phyloP scores from a whole-genome alignment of 306 rosid genomes.

The Datisca glomerata region DNA sequence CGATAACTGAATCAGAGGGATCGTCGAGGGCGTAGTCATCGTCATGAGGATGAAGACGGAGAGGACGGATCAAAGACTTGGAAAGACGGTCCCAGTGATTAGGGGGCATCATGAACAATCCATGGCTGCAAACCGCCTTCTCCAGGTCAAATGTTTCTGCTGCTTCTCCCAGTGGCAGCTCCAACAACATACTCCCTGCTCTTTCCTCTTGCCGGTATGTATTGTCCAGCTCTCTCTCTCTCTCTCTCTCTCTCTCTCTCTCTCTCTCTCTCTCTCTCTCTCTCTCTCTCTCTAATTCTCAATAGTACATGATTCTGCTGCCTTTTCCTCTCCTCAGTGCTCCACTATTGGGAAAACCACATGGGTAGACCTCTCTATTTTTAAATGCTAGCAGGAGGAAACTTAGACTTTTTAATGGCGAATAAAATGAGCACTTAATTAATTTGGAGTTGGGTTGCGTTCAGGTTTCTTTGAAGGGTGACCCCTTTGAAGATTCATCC shows the following conservation, averaged over 20 bases:
- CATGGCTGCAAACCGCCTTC: conserved; percentile 38
- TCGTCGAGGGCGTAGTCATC: no score
- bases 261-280: conserved; percentile 2
- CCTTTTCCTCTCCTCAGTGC: no score
- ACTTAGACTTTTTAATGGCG: no score
- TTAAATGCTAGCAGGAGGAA: no score
- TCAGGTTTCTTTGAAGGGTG: no score
- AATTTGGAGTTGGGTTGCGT: no score
- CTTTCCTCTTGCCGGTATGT: not conserved
- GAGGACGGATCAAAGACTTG: conserved; percentile 33
- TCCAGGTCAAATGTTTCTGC: conserved; percentile 18
- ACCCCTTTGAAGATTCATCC: no score
- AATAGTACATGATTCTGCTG: no score
- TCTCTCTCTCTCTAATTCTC: not conserved
- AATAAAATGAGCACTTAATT: no score
- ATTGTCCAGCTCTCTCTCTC: not conserved
- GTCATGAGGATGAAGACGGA: conserved; percentile 9
- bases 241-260: not conserved
- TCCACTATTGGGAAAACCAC: no score
- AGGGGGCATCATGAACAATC: conserved; percentile 51
- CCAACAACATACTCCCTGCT: not conserved
- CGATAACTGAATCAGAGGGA: conserved; percentile 8
- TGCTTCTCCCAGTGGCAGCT: conserved; percentile 18
- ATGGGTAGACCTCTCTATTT: no score
- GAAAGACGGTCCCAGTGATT: conserved; percentile 36